These are phyloP conservation scores for Warburgia ugandensis DNA, from an alignment of 164 flowering plant species.

Conservation along the genomic window DNA sequence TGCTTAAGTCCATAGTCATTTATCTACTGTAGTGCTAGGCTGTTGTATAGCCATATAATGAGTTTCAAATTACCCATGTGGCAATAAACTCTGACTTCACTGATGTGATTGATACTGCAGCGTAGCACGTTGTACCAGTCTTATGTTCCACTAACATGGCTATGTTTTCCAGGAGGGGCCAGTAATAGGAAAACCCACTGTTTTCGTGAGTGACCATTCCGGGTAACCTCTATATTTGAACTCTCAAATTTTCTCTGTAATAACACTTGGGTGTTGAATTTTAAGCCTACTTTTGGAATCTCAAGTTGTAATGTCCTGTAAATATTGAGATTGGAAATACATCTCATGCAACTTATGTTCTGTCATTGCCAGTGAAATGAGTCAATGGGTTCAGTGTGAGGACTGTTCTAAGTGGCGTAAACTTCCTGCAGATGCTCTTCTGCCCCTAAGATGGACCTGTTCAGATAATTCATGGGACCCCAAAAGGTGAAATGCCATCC, in stretches of 20 bases:
- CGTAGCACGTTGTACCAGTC: not conserved
- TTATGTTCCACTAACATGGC: slow-evolving; percentile 10
- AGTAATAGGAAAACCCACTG: slow-evolving; percentile 75
- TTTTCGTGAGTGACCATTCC: slow-evolving; percentile 32
- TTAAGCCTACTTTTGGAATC: too few relatives aligned
- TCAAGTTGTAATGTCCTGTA: too few relatives aligned
- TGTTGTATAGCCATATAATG: too few relatives aligned
- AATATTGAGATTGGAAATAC: too few relatives aligned
- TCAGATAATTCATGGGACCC: slow-evolving; percentile 59
- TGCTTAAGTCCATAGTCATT: too few relatives aligned
- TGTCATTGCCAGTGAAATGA: slow-evolving; percentile 22
- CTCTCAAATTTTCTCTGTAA: not conserved
- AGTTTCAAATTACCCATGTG: too few relatives aligned
- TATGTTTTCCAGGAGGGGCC: slow-evolving; percentile 63
- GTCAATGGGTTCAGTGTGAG: slow-evolving; percentile 74
- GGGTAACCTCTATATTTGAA: slow-evolving; percentile 39
- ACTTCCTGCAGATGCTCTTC: slow-evolving; percentile 56
- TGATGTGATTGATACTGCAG: too few relatives aligned
- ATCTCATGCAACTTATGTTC: too few relatives aligned
- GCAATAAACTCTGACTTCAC: too few relatives aligned
- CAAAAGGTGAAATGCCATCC: slow-evolving; percentile 57
- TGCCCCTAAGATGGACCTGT: slow-evolving; percentile 73
- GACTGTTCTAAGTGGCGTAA: slow-evolving; percentile 78
- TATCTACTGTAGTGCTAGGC: too few relatives aligned
- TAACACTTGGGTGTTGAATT: too few relatives aligned